Evolutionary conservation across 2,329 filamentous ascomycete species (phyloP), one percentile per base, ranked within the genome.

Genomic region (Epichloe sylvatica): DNA sequence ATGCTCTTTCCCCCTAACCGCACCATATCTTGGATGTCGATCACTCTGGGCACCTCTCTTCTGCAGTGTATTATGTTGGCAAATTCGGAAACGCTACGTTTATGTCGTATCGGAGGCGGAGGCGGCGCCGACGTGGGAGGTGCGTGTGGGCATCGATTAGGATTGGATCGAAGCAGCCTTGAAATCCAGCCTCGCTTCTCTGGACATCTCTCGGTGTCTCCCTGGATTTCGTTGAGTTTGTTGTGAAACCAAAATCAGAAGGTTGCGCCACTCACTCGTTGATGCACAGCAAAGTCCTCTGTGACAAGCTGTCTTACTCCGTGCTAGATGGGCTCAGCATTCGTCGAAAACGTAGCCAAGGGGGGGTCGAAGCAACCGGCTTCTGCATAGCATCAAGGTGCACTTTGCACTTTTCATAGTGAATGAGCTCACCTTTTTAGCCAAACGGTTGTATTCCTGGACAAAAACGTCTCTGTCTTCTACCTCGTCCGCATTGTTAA

Each of bases 1-100:
- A 76, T 64, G 59, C 78, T 81, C 59, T 77, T 37, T 81, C 81
- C 54, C 54, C 78, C 80, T 33, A 84, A 62, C 11, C 78, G 72
- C 17, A 83, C 73, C 56, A 85, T 71, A n/a, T 74, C 72, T 49
- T 75, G 70, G 0, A 84, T 63, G 47, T 74, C 72, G 53, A 76
- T 67, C 41, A 69, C 67, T 56, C 71, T 76, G 21, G 76, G 60
- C 5, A 62, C 64, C 44, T 75, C 73, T 47, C 67, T 72, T 39
- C 62, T 64, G 41, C 61, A 59, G 13, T 69, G 64, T 12, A 72
- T 64, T 11, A 77, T 67, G 34, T 73, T 56, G 8, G 75, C 73
- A 30, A 78, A 58, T 54, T 81, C 76, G 49, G 77, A 77, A 51
- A 79, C 69, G 54, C 77, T 81, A 47, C 74, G 70, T 53, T 67